Conservation (phyloP, 2,329 filamentous ascomycete genomes). For the Exophiala aquamarina region DNA sequence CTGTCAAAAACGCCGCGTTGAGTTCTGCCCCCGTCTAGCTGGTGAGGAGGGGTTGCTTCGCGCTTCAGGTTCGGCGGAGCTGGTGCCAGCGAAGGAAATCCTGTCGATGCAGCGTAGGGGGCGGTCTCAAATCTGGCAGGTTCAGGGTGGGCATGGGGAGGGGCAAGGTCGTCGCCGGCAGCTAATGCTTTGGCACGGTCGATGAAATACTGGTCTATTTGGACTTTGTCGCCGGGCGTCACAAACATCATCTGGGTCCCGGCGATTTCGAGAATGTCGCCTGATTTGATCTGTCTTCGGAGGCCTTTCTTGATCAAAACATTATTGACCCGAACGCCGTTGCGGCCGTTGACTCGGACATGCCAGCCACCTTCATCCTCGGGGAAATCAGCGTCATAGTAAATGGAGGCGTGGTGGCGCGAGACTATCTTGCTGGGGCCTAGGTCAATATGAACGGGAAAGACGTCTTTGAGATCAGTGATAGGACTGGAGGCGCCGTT, state of each 20-base stretch:
- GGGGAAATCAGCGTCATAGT: slow-evolving; percentile 65
- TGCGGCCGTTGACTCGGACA: slow-evolving; percentile 83
- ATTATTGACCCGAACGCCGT: slow-evolving; percentile 84
- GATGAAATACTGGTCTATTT: slow-evolving; percentile 68
- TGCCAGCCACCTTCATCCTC: slow-evolving; percentile 66
- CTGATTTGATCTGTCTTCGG: slow-evolving; percentile 70
- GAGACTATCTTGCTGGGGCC: slow-evolving; percentile 81
- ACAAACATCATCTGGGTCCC: slow-evolving; percentile 99
- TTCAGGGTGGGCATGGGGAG: slow-evolving; percentile 42
- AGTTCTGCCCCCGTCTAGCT: slow-evolving; percentile 27
- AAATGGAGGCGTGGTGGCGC: slow-evolving; percentile 72
- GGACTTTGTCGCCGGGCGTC: slow-evolving; percentile 72
- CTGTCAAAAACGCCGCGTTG: slow-evolving; percentile 33
- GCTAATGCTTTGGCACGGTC: slow-evolving; percentile 60
- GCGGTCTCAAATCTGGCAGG: slow-evolving; percentile 14
- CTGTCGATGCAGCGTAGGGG: slow-evolving; percentile 3
- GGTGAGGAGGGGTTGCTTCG: slow-evolving; percentile 32
- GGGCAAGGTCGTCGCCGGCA: slow-evolving; percentile 39
- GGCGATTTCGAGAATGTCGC: slow-evolving; percentile 87
- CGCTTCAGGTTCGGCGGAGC: slow-evolving; percentile 45
- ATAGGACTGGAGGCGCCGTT: slow-evolving; percentile 45
- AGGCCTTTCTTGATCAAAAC: slow-evolving; percentile 64
- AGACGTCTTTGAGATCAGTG: slow-evolving; percentile 41
- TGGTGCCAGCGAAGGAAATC: slow-evolving; percentile 37
- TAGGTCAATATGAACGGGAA: slow-evolving; percentile 77